phyloP scores from a whole-genome alignment of 2,329 filamentous ascomycete species.

The Penicillium capsulatum region DNA sequence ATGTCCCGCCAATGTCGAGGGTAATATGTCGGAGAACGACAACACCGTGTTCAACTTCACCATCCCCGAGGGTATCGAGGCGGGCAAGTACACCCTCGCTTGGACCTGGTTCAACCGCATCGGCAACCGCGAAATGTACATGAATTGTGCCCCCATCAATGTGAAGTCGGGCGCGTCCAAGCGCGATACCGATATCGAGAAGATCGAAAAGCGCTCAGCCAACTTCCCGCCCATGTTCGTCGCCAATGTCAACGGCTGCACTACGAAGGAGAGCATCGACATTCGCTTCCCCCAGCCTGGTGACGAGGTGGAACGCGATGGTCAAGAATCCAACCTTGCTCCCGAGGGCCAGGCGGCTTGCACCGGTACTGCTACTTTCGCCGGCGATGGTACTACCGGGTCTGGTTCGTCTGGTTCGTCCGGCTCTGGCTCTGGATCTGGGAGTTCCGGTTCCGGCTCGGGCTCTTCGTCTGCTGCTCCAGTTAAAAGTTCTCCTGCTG shows the following conservation, averaged over 20 bases:
- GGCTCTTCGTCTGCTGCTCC: constrained; percentile 6
- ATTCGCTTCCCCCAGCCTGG: constrained; percentile 68
- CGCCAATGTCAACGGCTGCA: constrained; percentile 65
- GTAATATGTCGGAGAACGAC: constrained; percentile 55
- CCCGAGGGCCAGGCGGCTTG: constrained; percentile 28
- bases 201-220: constrained; percentile 51
- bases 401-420: constrained; percentile 26
- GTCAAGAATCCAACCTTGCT: constrained; percentile 37
- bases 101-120: constrained; percentile 96
- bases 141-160: constrained; percentile 81
- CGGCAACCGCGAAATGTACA: constrained; percentile 95
- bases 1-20: constrained; percentile 62
- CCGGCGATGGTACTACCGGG: constrained; percentile 29
- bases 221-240: constrained; percentile 70
- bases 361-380: constrained; percentile 31
- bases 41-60: constrained; percentile 63
- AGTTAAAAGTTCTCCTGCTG: neutral
- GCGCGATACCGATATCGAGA: constrained; percentile 27
- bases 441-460: constrained; percentile 25
- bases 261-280: constrained; percentile 52
- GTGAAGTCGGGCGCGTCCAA: constrained; percentile 55
- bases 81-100: constrained; percentile 74
- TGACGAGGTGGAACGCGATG: constrained; percentile 50
- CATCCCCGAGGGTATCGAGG: constrained; percentile 66
- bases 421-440: constrained; percentile 21